phyloP scores from a whole-genome alignment of 495 filamentous ascomycete species.

The Arthonia radiata region DNA sequence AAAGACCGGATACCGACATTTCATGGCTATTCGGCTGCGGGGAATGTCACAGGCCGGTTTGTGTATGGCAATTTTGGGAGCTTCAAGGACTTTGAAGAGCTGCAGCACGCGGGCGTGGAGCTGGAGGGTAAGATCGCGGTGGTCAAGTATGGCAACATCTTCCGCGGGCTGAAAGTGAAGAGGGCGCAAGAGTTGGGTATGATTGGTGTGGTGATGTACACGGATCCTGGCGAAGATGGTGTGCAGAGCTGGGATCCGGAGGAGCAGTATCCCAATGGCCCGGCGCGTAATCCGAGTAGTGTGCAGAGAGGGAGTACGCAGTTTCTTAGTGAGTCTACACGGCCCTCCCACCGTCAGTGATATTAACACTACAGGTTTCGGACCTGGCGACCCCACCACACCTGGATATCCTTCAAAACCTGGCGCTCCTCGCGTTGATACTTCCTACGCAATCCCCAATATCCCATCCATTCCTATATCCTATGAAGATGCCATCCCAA shows the following conservation, averaged over 20 bases:
- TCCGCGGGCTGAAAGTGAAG: constrained; percentile 12
- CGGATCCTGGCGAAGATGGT: constrained; percentile 11
- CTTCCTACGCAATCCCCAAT: constrained; percentile 5
- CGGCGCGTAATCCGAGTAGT: constrained; percentile 10
- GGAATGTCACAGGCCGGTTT: constrained; percentile 11
- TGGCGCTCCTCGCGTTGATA: constrained; percentile 7
- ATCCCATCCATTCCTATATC: constrained; percentile 15
- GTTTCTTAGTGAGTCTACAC: constrained; percentile 9
- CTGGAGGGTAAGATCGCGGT: constrained; percentile 14
- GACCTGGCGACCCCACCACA: constrained; percentile 14
- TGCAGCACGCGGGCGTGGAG: constrained; percentile 8
- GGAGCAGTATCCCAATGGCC: constrained; percentile 5
- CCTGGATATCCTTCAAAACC: constrained; percentile 12
- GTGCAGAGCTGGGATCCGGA: neutral
- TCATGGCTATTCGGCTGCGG: constrained; percentile 11
- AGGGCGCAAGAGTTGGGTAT: constrained; percentile 12
- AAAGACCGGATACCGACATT: constrained; percentile 11
- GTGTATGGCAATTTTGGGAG: constrained; percentile 12
- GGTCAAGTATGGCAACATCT: constrained; percentile 11
- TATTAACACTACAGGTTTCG: too few species aligned
- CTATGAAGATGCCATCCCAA: constrained; percentile 10
- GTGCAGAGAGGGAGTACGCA: constrained; percentile 11
- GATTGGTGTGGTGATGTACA: constrained; percentile 13
- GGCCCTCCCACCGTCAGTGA: too few species aligned
- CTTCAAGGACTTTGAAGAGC: constrained; percentile 10